These are phyloP conservation scores for Acanthamoeba lenticulata DNA, from an alignment of 208 protist species.

Conservation along the genomic window DNA sequence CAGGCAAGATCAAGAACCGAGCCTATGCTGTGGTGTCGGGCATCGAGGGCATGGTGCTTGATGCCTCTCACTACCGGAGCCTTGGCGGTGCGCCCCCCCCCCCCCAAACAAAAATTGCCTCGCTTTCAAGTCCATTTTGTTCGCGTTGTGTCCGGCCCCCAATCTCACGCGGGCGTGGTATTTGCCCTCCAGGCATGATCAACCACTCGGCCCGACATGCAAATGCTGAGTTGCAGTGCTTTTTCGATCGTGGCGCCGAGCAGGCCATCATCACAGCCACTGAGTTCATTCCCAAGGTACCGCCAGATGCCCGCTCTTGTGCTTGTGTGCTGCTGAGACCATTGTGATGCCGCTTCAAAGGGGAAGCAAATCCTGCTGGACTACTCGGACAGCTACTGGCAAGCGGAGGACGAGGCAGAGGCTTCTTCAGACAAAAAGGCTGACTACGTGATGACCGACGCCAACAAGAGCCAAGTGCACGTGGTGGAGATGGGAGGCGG, in stretches of 20 bases:
- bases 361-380: constrained; percentile 64
- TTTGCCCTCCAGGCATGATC: constrained; percentile 64
- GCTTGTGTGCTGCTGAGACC: neutral
- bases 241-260: constrained; percentile 60
- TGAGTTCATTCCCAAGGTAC: constrained; percentile 46
- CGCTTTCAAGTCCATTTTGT: neutral
- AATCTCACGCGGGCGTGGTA: too few species aligned
- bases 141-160: neutral
- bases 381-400: constrained; percentile 67
- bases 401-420: constrained; percentile 31
- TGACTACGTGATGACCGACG: neutral
- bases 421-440: neutral
- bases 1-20: constrained; percentile 16
- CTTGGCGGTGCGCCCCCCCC: neutral
- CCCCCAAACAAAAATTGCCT: too few species aligned
- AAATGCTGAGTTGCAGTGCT: constrained; percentile 69
- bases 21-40: constrained; percentile 62
- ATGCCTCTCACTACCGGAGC: constrained; percentile 38
- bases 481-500: neutral
- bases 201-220: constrained; percentile 56
- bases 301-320: neutral
- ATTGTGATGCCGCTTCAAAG: neutral
- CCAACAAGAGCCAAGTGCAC: neutral
- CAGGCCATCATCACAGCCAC: constrained; percentile 69
- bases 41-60: constrained; percentile 46